A percentile compares a stretch with the other conserved stretches of the same genome.
These are phyloP conservation scores for Cyclostephanos tholiformis DNA, from an alignment of 108 stramenopile genomes.

Conservation along the genomic window DNA sequence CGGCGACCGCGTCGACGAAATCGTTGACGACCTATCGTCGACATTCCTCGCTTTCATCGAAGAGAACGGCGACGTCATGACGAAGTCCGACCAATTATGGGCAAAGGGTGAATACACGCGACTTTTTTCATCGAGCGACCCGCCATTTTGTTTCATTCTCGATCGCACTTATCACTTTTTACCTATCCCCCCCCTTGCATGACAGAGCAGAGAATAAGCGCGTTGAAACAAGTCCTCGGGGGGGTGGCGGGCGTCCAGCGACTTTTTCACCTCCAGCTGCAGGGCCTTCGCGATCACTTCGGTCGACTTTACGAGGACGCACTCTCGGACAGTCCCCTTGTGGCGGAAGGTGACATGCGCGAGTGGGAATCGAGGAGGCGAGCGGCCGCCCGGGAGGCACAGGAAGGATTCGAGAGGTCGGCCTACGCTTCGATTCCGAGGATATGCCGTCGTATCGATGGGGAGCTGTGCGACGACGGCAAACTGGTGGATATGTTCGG, in stretches of 20 bases:
- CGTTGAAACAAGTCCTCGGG: constrained; percentile 34
- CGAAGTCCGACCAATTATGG: constrained; percentile 32
- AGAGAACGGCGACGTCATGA: constrained; percentile 10
- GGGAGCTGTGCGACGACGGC: constrained; percentile 25
- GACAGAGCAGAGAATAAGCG: constrained; percentile 28
- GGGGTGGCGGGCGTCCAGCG: constrained; percentile 24
- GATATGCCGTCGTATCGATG: constrained; percentile 34
- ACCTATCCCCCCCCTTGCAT: background rate
- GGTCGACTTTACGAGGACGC: constrained; percentile 38
- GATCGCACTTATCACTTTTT: constrained; percentile 32
- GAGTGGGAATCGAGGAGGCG: constrained; percentile 28
- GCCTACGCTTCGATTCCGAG: constrained; percentile 65
- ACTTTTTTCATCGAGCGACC: background rate
- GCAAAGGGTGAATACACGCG: background rate
- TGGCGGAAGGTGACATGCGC: constrained; percentile 9
- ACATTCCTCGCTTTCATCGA: constrained; percentile 15
- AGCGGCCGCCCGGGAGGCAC: constrained; percentile 49
- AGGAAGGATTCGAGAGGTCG: constrained; percentile 60
- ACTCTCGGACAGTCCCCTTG: constrained; percentile 48
- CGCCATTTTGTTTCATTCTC: constrained; percentile 26
- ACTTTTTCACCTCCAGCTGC: constrained; percentile 39
- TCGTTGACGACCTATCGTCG: constrained; percentile 37
- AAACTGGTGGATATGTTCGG: constrained; percentile 43
- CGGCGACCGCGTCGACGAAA: constrained; percentile 43
- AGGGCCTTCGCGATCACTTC: constrained; percentile 51